Evolutionary conservation across 768 basidiomycete genomes (phyloP).

Genomic region (Gyrodon lividus): DNA sequence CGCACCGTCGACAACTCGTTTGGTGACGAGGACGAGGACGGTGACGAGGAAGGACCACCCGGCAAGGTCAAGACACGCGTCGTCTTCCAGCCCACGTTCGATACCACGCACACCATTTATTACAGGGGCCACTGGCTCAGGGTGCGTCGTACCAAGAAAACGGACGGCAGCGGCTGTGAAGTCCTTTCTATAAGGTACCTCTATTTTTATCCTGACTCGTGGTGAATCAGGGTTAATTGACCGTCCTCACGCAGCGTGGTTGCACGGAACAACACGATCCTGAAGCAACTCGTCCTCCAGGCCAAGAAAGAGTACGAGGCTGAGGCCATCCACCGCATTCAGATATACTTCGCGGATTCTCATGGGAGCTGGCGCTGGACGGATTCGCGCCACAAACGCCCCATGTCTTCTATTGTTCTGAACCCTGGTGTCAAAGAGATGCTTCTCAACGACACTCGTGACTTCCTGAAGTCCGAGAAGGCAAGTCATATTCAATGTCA

Average conservation of each 20-base stretch:
- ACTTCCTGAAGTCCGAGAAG: constrained; percentile 84
- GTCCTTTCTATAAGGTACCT: constrained; percentile 70
- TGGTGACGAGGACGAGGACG: constrained; percentile 43
- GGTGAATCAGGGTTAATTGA: constrained; percentile 12
- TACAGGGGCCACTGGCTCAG: constrained; percentile 84
- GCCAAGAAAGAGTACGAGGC: constrained; percentile 91
- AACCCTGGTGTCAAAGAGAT: constrained; percentile 90
- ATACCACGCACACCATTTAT: constrained; percentile 87
- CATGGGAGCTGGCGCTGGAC: constrained; percentile 89
- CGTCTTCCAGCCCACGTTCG: constrained; percentile 84
- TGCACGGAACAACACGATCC: constrained; percentile 76
- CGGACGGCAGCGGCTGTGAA: constrained; percentile 67
- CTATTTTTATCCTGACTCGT: constrained; percentile 14
- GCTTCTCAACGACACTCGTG: constrained; percentile 76
- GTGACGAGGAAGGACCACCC: constrained; percentile 49
- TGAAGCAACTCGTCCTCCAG: constrained; percentile 86
- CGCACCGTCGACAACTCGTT: constrained; percentile 55
- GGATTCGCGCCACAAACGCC: constrained; percentile 83
- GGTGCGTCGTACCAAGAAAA: constrained; percentile 67
- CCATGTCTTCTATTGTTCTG: constrained; percentile 84
- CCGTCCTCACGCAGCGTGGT: constrained; percentile 55
- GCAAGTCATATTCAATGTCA: constrained; percentile 34
- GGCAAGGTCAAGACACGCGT: constrained; percentile 77
- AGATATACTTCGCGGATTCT: constrained; percentile 87
- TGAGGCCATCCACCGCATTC: constrained; percentile 81